Percentiles rank a stretch among this genome's conserved stretches.
Conservation (phyloP, 768 basidiomycete species). For the Xanthoconium purpureum region DNA sequence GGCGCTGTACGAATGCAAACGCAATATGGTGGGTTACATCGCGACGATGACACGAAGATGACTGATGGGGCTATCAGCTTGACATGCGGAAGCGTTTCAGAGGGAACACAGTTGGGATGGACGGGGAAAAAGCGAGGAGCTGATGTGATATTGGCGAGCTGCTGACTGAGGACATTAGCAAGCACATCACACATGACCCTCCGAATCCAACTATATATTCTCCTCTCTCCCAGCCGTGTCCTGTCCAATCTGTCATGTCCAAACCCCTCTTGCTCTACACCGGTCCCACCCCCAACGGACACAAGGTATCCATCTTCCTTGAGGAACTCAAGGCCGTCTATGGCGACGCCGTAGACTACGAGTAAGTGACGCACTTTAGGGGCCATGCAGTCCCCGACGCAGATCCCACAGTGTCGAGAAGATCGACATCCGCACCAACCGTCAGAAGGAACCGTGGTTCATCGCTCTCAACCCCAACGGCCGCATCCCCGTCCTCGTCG, state of each 20-base stretch:
- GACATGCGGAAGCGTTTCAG: conserved; percentile 84
- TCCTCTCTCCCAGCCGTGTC: neutral
- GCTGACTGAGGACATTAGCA: conserved; percentile 23
- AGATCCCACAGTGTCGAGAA: conserved; percentile 39
- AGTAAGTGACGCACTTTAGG: conserved; percentile 32
- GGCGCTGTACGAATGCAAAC: conserved; percentile 88
- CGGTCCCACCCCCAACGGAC: conserved; percentile 57
- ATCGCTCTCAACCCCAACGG: conserved; percentile 72
- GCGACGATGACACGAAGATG: conserved; percentile 14
- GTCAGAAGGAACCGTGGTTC: conserved; percentile 84
- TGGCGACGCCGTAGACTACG: conserved; percentile 45
- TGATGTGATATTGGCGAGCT: neutral
- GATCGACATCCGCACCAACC: conserved; percentile 58
- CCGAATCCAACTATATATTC: conserved; percentile 10
- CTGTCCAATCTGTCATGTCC: conserved; percentile 15
- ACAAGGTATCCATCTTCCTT: conserved; percentile 48
- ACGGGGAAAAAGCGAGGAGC: conserved; percentile 19
- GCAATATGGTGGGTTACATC: conserved; percentile 62
- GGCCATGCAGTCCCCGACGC: neutral
- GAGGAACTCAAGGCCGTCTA: conserved; percentile 63
- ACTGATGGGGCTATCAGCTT: conserved; percentile 40
- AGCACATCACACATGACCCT: conserved; percentile 13
- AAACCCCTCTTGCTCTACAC: conserved; percentile 34
- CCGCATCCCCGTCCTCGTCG: conserved; percentile 65
- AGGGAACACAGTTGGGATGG: conserved; percentile 63